Conservation (phyloP, 2,329 filamentous ascomycete species). For the Sarocladium brachiariae region DNA sequence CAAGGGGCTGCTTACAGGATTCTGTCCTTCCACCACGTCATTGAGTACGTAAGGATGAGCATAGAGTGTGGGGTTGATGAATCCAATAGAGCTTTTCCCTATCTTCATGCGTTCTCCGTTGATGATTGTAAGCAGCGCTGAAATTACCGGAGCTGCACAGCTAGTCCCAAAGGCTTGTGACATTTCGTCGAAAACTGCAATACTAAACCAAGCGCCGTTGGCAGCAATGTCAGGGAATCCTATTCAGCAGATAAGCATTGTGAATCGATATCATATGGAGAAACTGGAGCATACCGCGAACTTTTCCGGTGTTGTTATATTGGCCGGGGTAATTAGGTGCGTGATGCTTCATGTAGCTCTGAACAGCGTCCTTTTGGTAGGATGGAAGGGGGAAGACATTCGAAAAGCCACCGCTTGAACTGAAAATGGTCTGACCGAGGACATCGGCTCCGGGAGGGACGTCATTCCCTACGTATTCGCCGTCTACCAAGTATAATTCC, state of each 20-base stretch:
- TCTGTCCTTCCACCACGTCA: not conserved
- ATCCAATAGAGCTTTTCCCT: not conserved
- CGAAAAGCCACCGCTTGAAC: conserved; percentile 1
- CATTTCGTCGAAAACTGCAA: not conserved
- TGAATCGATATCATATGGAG: not conserved
- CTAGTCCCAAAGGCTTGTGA: not conserved
- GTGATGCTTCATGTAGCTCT: not conserved
- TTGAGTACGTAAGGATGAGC: conserved; percentile 1
- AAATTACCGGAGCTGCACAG: conserved; percentile 3
- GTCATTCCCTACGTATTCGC: not conserved
- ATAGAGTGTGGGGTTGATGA: conserved; percentile 1
- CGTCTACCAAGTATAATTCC: not conserved
- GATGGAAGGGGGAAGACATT: conserved; percentile 3
- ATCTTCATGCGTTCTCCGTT: conserved; percentile 6
- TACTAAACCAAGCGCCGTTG: conserved; percentile 2
- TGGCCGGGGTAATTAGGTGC: conserved; percentile 5
- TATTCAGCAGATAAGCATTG: not conserved
- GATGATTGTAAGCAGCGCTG: conserved; percentile 1
- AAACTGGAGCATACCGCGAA: not conserved
- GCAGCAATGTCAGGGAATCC: conserved; percentile 2
- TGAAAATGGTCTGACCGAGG: not conserved
- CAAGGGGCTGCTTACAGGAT: not conserved
- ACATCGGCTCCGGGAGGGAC: not conserved
- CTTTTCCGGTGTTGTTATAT: not conserved
- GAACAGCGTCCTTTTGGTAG: not conserved